Evolutionary conservation across 2,329 filamentous ascomycete genomes (phyloP), one percentile per base, ranked within the genome.

Genomic region (Graphilbum fragrans): DNA sequence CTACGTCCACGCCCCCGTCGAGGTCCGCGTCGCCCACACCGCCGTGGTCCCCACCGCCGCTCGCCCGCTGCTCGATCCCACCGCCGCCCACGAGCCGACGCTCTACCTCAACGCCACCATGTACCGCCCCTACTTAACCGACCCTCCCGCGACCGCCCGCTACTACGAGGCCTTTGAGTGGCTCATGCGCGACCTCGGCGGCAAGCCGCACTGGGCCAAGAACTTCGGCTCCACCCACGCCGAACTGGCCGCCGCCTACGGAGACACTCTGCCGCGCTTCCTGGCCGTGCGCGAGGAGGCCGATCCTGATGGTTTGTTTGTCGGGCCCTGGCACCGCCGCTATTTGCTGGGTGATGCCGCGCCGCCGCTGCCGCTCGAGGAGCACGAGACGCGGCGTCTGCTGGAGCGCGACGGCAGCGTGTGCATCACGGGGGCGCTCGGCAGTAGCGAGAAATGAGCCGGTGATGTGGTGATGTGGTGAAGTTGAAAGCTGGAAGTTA

Each of bases 291-390:
- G 83, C 45, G 66, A 75, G 42, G 67, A 77, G 48, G 72, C 74
- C 32, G 83, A 90, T 54, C 77, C 79, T 0, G 76, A 86, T 46
- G 82, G 82, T 41, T 77, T 88, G 70, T 90, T 90, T 60, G 69
- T 90, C 14, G 90, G 90, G 2, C 80, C 87, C 38, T 98, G 90
- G 90, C 86, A 95, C 60, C 70, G 82, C 22, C 72, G 81, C 39
- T 75, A 76, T 52, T 64, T 94, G 18, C 57, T 77, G 34, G 60
- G 58, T 23, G 57, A 49, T 9, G 39, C 34, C 5, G 36, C 29
- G 3, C 31, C 45, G 21, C 40, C 34, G n/a, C 47, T 57, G 20
- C 46, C 50, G 25, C 49, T 55, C 11, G 55, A 58, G 44, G 55
- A 58, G 45, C 44, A 48, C 14, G 53, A 55, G 21, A 43, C 49